phyloP scores from a whole-genome alignment of 441 rosid genomes.

The Dalechampia spathulata region DNA sequence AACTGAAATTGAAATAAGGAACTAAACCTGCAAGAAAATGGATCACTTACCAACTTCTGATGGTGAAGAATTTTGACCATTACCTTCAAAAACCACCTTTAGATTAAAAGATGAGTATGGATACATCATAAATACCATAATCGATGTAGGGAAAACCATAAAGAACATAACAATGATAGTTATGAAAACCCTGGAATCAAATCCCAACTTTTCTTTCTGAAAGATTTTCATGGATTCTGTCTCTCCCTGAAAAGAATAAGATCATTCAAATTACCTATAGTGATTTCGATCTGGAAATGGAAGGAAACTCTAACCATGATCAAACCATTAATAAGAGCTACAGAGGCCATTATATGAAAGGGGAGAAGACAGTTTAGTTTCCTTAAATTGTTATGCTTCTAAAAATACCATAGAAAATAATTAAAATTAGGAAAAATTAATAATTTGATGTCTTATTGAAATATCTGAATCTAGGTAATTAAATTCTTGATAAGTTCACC shows the following conservation, averaged over 20 bases:
- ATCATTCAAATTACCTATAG: no score
- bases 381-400: no score
- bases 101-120: background rate
- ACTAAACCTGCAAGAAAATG: background rate
- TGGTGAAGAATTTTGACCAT: background rate
- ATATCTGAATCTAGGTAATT: no score
- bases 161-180: conserved; percentile 6
- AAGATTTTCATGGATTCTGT: conserved; percentile 7
- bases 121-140: background rate
- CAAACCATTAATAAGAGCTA: no score
- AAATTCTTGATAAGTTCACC: no score
- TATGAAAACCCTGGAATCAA: conserved; percentile 6
- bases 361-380: no score
- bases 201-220: conserved; percentile 7
- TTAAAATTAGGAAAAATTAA: no score
- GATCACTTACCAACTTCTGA: conserved; percentile 1
- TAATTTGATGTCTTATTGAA: no score
- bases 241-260: background rate
- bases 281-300: no score
- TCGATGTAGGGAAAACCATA: conserved; percentile 7
- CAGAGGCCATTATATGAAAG: no score
- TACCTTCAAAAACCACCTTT: background rate
- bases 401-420: no score
- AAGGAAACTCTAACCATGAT: no score
- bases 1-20: background rate